Evolutionary conservation across 768 basidiomycete species (phyloP).

Genomic region (Amanita thiersii): DNA sequence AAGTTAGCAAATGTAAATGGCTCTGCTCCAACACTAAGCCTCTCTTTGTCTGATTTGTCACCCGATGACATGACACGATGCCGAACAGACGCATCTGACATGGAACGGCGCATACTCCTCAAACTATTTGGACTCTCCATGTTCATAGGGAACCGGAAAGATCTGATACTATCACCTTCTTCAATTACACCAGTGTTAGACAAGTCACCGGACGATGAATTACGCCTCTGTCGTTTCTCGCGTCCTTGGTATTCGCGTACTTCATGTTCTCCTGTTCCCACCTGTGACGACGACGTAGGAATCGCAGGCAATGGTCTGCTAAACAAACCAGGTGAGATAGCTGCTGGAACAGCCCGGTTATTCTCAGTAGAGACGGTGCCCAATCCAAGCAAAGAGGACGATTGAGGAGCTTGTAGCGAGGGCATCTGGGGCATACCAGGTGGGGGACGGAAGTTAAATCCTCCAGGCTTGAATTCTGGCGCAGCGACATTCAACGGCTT

Average conservation of each 20-base stretch:
- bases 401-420: slow-evolving; percentile 14
- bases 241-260: slow-evolving; percentile 45
- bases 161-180: slow-evolving; percentile 60
- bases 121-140: slow-evolving; percentile 41
- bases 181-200: slow-evolving; percentile 16
- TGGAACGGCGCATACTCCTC: slow-evolving; percentile 24
- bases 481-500: slow-evolving; percentile 76
- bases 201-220: slow-evolving; percentile 27
- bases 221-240: slow-evolving; percentile 69
- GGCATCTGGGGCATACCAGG: slow-evolving; percentile 56
- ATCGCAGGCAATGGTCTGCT: slow-evolving; percentile 19
- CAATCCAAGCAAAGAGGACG: slow-evolving; percentile 17
- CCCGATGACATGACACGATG: slow-evolving; percentile 29
- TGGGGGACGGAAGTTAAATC: slow-evolving; percentile 74
- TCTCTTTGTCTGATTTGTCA: slow-evolving; percentile 5
- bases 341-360: slow-evolving; percentile 1
- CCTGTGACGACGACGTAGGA: slow-evolving; percentile 29
- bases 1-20: slow-evolving; percentile 69
- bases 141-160: slow-evolving; percentile 67
- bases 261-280: slow-evolving; percentile 6
- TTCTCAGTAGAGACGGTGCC: slow-evolving; percentile 12
- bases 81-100: slow-evolving; percentile 9
- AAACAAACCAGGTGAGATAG: slow-evolving; percentile 13
- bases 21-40: slow-evolving; percentile 21
- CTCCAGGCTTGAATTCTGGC: slow-evolving; percentile 70